These are phyloP conservation scores for Pezicula carpinea DNA, from an alignment of 2,329 filamentous ascomycete species.

Conservation along the genomic window DNA sequence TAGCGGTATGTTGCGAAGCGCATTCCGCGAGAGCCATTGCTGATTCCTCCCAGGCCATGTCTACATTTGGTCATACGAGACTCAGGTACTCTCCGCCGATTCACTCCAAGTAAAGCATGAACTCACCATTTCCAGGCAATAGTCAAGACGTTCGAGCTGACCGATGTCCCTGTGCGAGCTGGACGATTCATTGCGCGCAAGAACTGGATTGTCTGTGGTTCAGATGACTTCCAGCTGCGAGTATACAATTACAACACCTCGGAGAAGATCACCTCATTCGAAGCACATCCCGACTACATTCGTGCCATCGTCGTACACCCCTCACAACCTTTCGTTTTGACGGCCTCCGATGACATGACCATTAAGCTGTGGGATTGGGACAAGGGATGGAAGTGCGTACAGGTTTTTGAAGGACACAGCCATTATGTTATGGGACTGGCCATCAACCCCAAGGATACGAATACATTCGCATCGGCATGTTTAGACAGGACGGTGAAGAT, in stretches of 20 bases:
- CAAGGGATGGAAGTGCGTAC: conserved; percentile 95
- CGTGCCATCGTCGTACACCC: conserved; percentile 94
- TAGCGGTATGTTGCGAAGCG: conserved; percentile 60
- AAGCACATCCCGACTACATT: conserved; percentile 98
- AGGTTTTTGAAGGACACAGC: conserved; percentile 92
- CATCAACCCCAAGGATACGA: conserved; percentile 97
- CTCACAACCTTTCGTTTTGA: conserved; percentile 90
- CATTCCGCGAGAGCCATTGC: conserved; percentile 14
- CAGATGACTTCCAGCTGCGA: conserved; percentile 81
- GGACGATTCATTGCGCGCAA: conserved; percentile 95
- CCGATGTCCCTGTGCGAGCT: conserved; percentile 94
- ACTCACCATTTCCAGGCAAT: conserved; percentile 54
- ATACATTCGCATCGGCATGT: conserved; percentile 89
- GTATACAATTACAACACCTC: conserved; percentile 99
- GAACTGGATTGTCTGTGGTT: conserved; percentile 98
- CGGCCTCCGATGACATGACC: conserved; percentile 96
- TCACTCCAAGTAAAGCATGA: neutral
- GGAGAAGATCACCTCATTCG: conserved; percentile 95
- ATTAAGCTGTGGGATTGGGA: conserved; percentile 99
- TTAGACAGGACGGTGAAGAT: conserved; percentile 96
- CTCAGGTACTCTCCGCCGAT: conserved; percentile 49
- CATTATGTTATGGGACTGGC: conserved; percentile 97
- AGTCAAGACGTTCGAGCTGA: conserved; percentile 98
- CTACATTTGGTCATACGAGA: conserved; percentile 99
- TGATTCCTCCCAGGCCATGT: conserved; percentile 69